phyloP scores from a whole-genome alignment of 2,329 filamentous ascomycete species.

The Coccinonectria pachysandricola region DNA sequence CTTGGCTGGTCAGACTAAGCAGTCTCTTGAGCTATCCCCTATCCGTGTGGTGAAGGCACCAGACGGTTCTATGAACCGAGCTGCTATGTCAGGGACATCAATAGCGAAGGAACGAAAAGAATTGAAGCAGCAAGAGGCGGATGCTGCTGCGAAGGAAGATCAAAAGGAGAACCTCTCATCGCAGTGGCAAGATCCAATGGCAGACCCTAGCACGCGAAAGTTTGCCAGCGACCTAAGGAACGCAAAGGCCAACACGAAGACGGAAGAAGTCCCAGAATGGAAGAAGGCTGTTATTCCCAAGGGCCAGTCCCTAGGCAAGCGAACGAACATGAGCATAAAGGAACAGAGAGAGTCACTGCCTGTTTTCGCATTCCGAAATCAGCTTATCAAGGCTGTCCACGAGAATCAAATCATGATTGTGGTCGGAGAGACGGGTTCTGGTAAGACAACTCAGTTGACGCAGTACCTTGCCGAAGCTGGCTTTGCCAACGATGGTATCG shows the following conservation, averaged over 20 bases:
- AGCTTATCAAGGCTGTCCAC: slow-evolving; percentile 76
- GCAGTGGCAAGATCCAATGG: slow-evolving; percentile 98
- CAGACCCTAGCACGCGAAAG: slow-evolving; percentile 68
- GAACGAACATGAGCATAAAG: slow-evolving; percentile 87
- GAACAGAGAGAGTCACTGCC: slow-evolving; percentile 85
- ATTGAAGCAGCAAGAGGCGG: slow-evolving; percentile 75
- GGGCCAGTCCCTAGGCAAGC: slow-evolving; percentile 71
- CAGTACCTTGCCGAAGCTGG: slow-evolving; percentile 92
- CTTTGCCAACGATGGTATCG: slow-evolving; percentile 76
- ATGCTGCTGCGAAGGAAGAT: slow-evolving; percentile 63
- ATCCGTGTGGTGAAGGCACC: slow-evolving; percentile 96
- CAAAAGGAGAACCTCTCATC: slow-evolving; percentile 73
- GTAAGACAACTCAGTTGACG: slow-evolving; percentile 93
- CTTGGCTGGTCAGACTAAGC: slow-evolving; percentile 89
- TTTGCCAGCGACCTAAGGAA: slow-evolving; percentile 82
- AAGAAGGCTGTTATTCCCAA: slow-evolving; percentile 73
- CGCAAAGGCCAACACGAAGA: slow-evolving; percentile 47
- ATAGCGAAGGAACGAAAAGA: slow-evolving; percentile 87
- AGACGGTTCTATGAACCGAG: slow-evolving; percentile 93
- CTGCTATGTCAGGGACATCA: slow-evolving; percentile 85
- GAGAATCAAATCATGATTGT: slow-evolving; percentile 92
- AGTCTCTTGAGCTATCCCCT: slow-evolving; percentile 86
- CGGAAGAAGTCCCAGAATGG: slow-evolving; percentile 80
- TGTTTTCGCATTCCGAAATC: slow-evolving; percentile 77
- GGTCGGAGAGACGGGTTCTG: slow-evolving; percentile 92